These are phyloP conservation scores for Heterobasidion occidentale DNA, from an alignment of 1,284 basidiomycete genomes.

Conservation along the genomic window DNA sequence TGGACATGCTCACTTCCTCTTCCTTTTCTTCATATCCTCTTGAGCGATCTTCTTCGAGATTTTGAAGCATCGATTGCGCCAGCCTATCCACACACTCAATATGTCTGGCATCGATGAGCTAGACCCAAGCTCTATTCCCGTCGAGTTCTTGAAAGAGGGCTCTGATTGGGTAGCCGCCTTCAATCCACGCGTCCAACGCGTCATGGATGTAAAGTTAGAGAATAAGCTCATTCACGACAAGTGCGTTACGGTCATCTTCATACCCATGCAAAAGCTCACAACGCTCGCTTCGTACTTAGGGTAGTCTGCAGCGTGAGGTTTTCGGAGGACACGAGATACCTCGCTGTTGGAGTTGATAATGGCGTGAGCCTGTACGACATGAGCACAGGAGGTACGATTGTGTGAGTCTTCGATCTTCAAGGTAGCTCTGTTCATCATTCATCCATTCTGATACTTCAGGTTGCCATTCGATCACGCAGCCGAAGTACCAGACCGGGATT, in stretches of 20 bases:
- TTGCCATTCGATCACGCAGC: neutral
- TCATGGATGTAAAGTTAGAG: slow-evolving; percentile 26
- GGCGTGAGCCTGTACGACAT: slow-evolving; percentile 74
- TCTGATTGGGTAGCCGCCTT: slow-evolving; percentile 27
- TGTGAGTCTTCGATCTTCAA: slow-evolving; percentile 25
- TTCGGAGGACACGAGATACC: slow-evolving; percentile 71
- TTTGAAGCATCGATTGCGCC: no score
- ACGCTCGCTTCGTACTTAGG: slow-evolving; percentile 20
- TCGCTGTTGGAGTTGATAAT: slow-evolving; percentile 76
- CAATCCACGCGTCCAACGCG: slow-evolving; percentile 24
- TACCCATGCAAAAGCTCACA: no score
- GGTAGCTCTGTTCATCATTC: neutral
- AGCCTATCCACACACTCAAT: neutral
- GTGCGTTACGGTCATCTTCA: slow-evolving; percentile 14
- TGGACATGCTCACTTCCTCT: no score
- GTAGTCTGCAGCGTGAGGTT: slow-evolving; percentile 82
- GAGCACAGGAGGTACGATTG: slow-evolving; percentile 59
- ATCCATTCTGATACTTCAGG: neutral
- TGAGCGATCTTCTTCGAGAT: no score
- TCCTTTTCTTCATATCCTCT: no score
- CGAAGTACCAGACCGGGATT: slow-evolving; percentile 18
- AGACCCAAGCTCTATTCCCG: slow-evolving; percentile 21
- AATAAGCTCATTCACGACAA: slow-evolving; percentile 17
- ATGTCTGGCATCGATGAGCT: slow-evolving; percentile 14
- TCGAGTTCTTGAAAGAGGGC: slow-evolving; percentile 28